These are phyloP conservation scores for Cyberlindnera suaveolens DNA, from an alignment of 805 yeast genomes.

Conservation along the genomic window DNA sequence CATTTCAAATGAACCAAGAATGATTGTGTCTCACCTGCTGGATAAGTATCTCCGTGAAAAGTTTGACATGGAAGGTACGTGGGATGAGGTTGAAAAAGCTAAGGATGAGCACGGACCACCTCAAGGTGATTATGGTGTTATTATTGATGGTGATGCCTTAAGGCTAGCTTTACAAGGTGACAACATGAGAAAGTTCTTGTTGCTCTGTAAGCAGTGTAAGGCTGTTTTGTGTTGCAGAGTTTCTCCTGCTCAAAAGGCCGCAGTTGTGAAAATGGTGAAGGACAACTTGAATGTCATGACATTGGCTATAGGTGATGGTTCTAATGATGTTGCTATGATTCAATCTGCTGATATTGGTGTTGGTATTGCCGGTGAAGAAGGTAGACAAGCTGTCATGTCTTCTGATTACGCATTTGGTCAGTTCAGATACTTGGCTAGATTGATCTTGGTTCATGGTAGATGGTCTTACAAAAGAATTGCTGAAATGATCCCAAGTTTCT, in stretches of 20 bases:
- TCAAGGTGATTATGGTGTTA: constrained; percentile 56
- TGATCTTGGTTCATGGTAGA: constrained; percentile 73
- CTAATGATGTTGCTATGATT: constrained; percentile 88
- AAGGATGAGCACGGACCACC: constrained; percentile 62
- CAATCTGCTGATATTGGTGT: constrained; percentile 85
- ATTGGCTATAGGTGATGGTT: constrained; percentile 82
- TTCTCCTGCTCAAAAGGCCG: constrained; percentile 82
- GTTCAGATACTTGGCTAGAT: constrained; percentile 61
- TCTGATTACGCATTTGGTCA: constrained; percentile 85
- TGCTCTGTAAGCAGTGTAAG: constrained; percentile 72
- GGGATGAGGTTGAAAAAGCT: constrained; percentile 49
- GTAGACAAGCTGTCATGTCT: constrained; percentile 84
- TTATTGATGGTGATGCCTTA: constrained; percentile 79
- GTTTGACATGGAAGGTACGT: constrained; percentile 54
- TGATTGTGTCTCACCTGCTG: constrained; percentile 41
- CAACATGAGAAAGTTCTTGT: constrained; percentile 47
- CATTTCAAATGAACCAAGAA: constrained; percentile 32
- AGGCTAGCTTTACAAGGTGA: constrained; percentile 43
- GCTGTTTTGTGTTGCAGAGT: constrained; percentile 85
- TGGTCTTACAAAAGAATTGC: constrained; percentile 81
- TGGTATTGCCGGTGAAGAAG: constrained; percentile 90
- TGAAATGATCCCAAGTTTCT: constrained; percentile 80
- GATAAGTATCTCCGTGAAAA: constrained; percentile 45
- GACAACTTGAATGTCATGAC: constrained; percentile 75
- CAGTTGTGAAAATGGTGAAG: constrained; percentile 76